These are phyloP conservation scores for Botrytis byssoidea DNA, from an alignment of 2,329 filamentous ascomycete species.

Conservation along the genomic window DNA sequence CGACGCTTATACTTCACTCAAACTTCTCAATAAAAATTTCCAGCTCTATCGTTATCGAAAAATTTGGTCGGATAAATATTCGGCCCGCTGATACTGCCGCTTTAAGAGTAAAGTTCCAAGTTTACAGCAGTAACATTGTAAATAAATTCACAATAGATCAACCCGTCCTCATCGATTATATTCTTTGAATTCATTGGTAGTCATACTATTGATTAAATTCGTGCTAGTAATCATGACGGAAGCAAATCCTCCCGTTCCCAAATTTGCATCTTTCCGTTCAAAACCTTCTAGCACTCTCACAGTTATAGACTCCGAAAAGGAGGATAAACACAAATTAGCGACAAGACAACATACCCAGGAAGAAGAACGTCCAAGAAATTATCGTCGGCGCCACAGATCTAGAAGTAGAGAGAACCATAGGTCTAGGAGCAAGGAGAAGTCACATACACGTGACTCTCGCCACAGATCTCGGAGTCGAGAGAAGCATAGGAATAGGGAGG, in stretches of 20 bases:
- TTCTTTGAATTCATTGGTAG: neutral
- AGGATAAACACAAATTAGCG: constrained; percentile 25
- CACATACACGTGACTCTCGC: neutral
- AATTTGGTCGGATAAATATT: constrained; percentile 18
- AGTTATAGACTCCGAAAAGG: constrained; percentile 16
- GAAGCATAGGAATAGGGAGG: constrained; percentile 21
- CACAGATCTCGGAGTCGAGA: constrained; percentile 13
- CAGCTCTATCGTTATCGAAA: constrained; percentile 23
- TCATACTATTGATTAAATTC: neutral
- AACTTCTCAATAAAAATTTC: constrained; percentile 21
- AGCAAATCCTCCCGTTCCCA: constrained; percentile 52
- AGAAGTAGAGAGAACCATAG: constrained; percentile 13
- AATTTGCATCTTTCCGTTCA: constrained; percentile 72
- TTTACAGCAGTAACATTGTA: neutral
- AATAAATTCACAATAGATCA: neutral
- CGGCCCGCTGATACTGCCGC: constrained; percentile 1
- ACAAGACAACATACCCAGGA: constrained; percentile 4
- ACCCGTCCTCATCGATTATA: neutral
- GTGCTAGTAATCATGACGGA: constrained; percentile 29
- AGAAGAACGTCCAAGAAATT: constrained; percentile 6
- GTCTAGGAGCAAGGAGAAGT: constrained; percentile 8
- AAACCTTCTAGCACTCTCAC: constrained; percentile 38
- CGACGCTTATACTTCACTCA: constrained; percentile 12
- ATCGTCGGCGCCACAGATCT: constrained; percentile 20
- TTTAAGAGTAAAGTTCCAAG: constrained; percentile 3